A percentile compares a stretch with the other conserved stretches of the same genome.
These are phyloP conservation scores for Claviceps sp. DNA, from an alignment of 2,329 filamentous ascomycete species.

Conservation along the genomic window DNA sequence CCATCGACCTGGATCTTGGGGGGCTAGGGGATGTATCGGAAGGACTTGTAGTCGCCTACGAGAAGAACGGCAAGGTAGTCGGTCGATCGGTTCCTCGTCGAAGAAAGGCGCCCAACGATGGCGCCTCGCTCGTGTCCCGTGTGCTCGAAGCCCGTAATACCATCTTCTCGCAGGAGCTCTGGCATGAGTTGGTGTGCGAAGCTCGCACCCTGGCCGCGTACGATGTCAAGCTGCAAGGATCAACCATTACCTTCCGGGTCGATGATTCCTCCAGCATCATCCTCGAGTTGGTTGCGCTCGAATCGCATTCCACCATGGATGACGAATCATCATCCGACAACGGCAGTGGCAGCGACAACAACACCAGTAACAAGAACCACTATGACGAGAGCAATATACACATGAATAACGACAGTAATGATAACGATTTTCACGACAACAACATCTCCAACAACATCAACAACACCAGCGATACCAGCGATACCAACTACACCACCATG, in stretches of 20 bases:
- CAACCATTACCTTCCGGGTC: constrained; percentile 41
- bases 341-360: not conserved
- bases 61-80: constrained; percentile 40
- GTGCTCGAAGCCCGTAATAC: constrained; percentile 68
- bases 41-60: constrained; percentile 54
- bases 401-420: not conserved
- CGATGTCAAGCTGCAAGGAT: constrained; percentile 50
- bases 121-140: constrained; percentile 44
- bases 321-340: constrained; percentile 15
- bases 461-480: not conserved
- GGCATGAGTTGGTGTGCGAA: constrained; percentile 78
- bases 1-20: constrained; percentile 57
- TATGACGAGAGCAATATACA: not conserved
- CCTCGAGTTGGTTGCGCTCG: constrained; percentile 54
- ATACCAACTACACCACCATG: constrained; percentile 28
- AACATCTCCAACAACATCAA: not conserved
- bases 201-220: constrained; percentile 58
- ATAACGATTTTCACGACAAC: not conserved
- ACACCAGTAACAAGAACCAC: not conserved
- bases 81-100: constrained; percentile 42
- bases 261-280: constrained; percentile 40
- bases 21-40: constrained; percentile 36
- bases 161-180: constrained; percentile 73
- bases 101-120: constrained; percentile 32
- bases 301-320: constrained; percentile 21